These are phyloP conservation scores for Byssoonygena ceratinophila DNA, from an alignment of 2,329 filamentous ascomycete genomes.

Conservation along the genomic window DNA sequence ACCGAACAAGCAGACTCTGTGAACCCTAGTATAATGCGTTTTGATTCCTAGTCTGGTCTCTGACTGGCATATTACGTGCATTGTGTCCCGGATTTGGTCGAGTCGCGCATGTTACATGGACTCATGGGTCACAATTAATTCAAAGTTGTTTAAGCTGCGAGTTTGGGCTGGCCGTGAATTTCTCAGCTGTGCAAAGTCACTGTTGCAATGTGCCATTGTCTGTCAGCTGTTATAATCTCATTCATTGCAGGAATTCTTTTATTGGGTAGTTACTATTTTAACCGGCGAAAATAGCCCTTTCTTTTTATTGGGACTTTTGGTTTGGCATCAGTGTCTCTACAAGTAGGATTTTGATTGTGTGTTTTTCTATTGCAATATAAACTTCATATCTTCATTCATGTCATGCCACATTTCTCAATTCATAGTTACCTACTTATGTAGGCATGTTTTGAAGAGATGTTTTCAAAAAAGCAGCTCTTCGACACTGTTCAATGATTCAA, in stretches of 20 bases:
- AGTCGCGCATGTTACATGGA: slow-evolving; percentile 4
- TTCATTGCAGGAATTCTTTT: too few species aligned
- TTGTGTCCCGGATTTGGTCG: slow-evolving; percentile 8
- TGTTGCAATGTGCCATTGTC: not conserved
- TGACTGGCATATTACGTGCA: slow-evolving; percentile 10
- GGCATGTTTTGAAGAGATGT: too few species aligned
- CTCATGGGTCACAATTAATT: not conserved
- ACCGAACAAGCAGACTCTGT: too few species aligned
- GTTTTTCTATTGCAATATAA: slow-evolving; percentile 2
- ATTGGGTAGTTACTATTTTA: too few species aligned
- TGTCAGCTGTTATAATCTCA: too few species aligned
- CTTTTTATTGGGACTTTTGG: not conserved
- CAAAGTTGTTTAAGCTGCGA: not conserved
- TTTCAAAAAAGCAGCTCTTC: too few species aligned
- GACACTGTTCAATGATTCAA: too few species aligned
- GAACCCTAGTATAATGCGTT: not conserved
- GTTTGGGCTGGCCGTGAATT: too few species aligned
- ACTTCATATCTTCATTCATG: not conserved
- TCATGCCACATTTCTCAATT: not conserved
- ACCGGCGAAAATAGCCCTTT: not conserved
- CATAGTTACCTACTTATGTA: too few species aligned
- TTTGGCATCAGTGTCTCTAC: not conserved
- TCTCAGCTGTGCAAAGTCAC: too few species aligned
- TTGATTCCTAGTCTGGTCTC: slow-evolving; percentile 10
- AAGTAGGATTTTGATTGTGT: not conserved